Evolutionary conservation across 2,329 filamentous ascomycete species (phyloP).

Genomic region (Penicillium sumatraense): DNA sequence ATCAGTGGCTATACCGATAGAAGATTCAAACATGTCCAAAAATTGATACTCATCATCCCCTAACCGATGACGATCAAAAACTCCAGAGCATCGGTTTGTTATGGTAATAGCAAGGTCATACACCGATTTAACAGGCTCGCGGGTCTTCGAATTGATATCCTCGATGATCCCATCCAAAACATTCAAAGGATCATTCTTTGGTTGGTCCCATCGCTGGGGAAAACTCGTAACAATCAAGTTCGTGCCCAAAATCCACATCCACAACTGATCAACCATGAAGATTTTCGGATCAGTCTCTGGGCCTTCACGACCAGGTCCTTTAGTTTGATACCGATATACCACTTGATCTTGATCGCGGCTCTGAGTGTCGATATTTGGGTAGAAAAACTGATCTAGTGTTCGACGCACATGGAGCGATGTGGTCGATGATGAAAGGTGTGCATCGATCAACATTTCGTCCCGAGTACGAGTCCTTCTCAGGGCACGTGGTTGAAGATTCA

Average conservation of each 20-base stretch:
- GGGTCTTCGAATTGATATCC: constrained; percentile 67
- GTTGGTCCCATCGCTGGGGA: constrained; percentile 53
- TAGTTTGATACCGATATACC: constrained; percentile 63
- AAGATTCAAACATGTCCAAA: constrained; percentile 69
- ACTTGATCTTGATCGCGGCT: constrained; percentile 67
- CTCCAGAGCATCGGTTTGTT: constrained; percentile 62
- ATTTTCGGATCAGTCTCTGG: constrained; percentile 57
- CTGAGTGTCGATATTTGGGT: constrained; percentile 63
- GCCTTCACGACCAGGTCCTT: constrained; percentile 36
- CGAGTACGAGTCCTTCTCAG: constrained; percentile 37
- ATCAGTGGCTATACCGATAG: constrained; percentile 60
- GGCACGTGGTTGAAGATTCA: constrained; percentile 24
- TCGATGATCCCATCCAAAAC: constrained; percentile 66
- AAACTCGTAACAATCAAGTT: constrained; percentile 60
- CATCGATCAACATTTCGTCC: constrained; percentile 43
- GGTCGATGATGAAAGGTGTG: constrained; percentile 41
- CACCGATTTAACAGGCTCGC: constrained; percentile 62
- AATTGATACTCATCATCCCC: constrained; percentile 67
- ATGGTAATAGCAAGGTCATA: constrained; percentile 68
- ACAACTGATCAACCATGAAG: constrained; percentile 72
- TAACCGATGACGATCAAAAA: constrained; percentile 64
- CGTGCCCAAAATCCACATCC: constrained; percentile 65
- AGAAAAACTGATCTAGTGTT: constrained; percentile 69
- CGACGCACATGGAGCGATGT: constrained; percentile 59
- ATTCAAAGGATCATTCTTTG: constrained; percentile 65